These are phyloP conservation scores for Trypanosoma cruzi DNA, from an alignment of 208 protist species.

Conservation along the genomic window DNA sequence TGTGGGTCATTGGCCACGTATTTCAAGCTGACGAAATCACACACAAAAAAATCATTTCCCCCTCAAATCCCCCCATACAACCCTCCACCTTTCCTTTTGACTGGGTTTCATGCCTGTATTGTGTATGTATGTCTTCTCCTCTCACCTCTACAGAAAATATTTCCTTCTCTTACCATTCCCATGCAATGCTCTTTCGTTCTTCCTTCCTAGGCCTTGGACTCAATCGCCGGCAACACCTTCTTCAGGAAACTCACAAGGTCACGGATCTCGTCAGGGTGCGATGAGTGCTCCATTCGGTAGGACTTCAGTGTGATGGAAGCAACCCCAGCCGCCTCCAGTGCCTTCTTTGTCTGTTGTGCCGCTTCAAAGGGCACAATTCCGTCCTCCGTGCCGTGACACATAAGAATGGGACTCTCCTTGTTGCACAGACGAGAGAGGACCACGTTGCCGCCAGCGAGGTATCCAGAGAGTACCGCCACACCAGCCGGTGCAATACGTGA, in stretches of 20 bases:
- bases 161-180: constrained; percentile 6
- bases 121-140: too few species aligned
- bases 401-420: constrained; percentile 44
- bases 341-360: constrained; percentile 44
- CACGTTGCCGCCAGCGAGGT: constrained; percentile 56
- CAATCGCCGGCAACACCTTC: constrained; percentile 45
- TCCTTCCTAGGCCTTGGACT: constrained; percentile 10
- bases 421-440: constrained; percentile 49
- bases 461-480: constrained; percentile 76
- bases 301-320: constrained; percentile 48
- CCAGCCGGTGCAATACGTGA: constrained; percentile 65
- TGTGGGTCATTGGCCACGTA: too few species aligned
- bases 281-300: constrained; percentile 88
- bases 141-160: too few species aligned
- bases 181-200: constrained; percentile 10
- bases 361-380: constrained; percentile 67
- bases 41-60: too few species aligned
- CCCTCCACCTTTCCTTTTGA: too few species aligned
- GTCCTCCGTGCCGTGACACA: constrained; percentile 85
- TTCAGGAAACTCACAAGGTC: constrained; percentile 63
- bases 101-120: too few species aligned
- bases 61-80: too few species aligned
- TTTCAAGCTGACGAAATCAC: too few species aligned
- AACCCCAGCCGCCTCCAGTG: constrained; percentile 45
- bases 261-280: constrained; percentile 68